Base-by-base conservation (phyloP, 768 basidiomycete genomes). In the Boletus edulis region DNA sequence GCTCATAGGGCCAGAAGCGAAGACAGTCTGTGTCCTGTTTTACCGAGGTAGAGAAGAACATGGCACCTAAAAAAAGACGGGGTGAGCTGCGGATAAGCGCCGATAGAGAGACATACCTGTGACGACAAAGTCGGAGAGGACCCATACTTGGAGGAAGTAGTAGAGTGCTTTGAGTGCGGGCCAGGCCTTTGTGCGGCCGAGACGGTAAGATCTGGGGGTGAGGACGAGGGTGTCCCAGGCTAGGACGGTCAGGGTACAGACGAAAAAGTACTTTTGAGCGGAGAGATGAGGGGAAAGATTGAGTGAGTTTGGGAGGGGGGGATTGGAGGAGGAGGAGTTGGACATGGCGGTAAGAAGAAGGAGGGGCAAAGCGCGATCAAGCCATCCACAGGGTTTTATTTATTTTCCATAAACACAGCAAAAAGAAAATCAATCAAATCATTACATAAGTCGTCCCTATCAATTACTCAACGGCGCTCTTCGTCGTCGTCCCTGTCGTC, bases 201-300 rank as follows among this genome's bases (percentile, higher is more conserved):
- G 82, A 29, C 85, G 81, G 81, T 85, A 92, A 45, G 86, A 84
- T 51, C 91, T 75, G 0, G 91, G 91, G 10, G 85, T 86, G 46
- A 94, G 81, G 35, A 94, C 91, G 63, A 94, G 83, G 35, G 90
- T 85, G 64, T 94, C 91, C 91, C 91, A 93, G 8, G 91, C 91
- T 0, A 90, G 87, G 52, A 94, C 89, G 51, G 91, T 94, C 58
- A 94, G 82, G 0, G 91, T 90, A 76, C 91, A 94, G 59, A 93
- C 91, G 45, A 89, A 82, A 68, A 93, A 91, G 63, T 94, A 94
- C 72, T 93, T 92, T 78, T 92, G 91, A 0, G 91, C 91, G 31
- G 81, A 83, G 35, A 93, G 78, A 68, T 90, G 91, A 2, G 91
- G 80, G 0, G 91, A 80, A 6, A 92, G 81, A 60, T 87, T 75